Base-by-base conservation (phyloP, 768 basidiomycete genomes). In the Ramaria rubella region DNA sequence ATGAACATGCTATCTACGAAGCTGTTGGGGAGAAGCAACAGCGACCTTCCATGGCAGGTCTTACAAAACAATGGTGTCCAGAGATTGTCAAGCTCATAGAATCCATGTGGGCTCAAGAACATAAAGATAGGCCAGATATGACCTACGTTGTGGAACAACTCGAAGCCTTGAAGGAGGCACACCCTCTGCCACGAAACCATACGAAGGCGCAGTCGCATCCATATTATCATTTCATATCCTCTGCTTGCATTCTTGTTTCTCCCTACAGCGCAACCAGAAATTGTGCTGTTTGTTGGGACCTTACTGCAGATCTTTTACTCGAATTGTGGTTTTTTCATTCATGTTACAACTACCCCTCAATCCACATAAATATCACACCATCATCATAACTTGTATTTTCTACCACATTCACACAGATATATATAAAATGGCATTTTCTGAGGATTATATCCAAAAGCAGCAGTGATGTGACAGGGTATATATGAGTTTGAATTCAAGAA, bases 1-100 rank as follows among this genome's bases (percentile, higher is more conserved):
- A 96, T 65, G 93, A 96, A 68, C 93, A 96, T 74, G 94, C 93
- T 38, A 98, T 98, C 58, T 98, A 97, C 68, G 93, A 96, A 43
- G 80, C 84, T 31, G 96, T 98, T 45, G 96, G 96, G 27, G 75
- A 84, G 26, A 94, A 94, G 72, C 84, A 86, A 59, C 85, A 90
- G 67, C 80, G 93, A 62, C 96, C 95, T 33, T 82, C 88, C 5
- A 71, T 87, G 40, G 69, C 76, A 52, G 85, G 87, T 50, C 75
- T 98, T 61, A 80, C 86, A 65, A 91, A 91, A 69, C 87, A 86
- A 62, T 98, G 95, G 88, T 94, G 91, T 60, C 77, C 85, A 29
- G 94, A 94, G 66, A 81, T 96, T 58, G 81, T 98, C 53, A 86
- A 90, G 62, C 82, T 97, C 56, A 77, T 96, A 65, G 90, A 95